Evolutionary conservation across 169 alveolate genomes (phyloP), one percentile per base, ranked within the genome.

Genomic region (Babesia sp.): DNA sequence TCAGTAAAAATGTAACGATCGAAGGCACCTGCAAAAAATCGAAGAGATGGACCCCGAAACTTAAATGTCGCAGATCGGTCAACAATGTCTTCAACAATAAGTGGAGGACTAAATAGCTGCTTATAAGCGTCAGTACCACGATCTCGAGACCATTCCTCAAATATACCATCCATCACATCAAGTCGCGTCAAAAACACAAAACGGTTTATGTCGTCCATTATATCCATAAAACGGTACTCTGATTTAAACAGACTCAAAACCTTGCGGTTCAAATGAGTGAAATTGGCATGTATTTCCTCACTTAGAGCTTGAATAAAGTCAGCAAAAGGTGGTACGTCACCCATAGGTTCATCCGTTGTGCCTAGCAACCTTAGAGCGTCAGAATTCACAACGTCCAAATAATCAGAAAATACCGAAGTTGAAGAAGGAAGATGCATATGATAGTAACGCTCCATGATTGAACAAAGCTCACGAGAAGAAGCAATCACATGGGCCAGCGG

Each of bases 141-240:
- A 16, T 50, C 63, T 9, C 20, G 2, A 7, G 50, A 36, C 74
- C 74, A 64, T 5, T 64, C 64, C 0, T 22, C 64, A 36, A 64
- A 37, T 2, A 64, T 42, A 11, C 57, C 37, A 2, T 37, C 74
- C 74, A 64, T 44, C 51, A 64, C 5, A 33, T 64, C 74, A 2
- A 22, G n/a, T 33, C 74, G 28, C 1, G 74, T 46, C 4, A 64
- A 42, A 18, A 64, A 36, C 51, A 64, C 74, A 29, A 16, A 64
- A 12, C 74, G 1, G 51, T 64, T 8, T 11, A 64, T 12, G 34
- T 64, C 74, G 34, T 45, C 50, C 50, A 64, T 7, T 6, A 64
- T 26, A 20, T 64, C 59, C 12, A 64, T 46, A 46, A 64, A 26
- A 31, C 28, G 59, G 61, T 64, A 45, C 3, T 50, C 51, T 11